Evolutionary conservation across 495 filamentous ascomycete genomes (phyloP).

Genomic region (Penicillium macrosclerotiorum): DNA sequence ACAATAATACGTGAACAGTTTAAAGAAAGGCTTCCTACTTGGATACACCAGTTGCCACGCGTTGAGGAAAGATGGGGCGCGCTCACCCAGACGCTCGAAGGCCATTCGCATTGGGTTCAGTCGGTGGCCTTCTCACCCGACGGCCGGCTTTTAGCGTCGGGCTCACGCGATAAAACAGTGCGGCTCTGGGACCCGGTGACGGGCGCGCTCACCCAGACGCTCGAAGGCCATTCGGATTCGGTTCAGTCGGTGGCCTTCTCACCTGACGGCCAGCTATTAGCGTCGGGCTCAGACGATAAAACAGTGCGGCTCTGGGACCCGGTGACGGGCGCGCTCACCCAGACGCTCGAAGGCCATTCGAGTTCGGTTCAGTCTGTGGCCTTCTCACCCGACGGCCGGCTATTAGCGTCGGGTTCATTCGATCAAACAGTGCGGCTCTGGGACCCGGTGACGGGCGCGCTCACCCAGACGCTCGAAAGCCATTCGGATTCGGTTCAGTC

Average conservation of each 20-base stretch:
- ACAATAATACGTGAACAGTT: slow-evolving; percentile 23
- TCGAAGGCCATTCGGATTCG: slow-evolving; percentile 13
- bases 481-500: slow-evolving; percentile 1
- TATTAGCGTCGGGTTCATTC: slow-evolving; percentile 15
- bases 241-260: slow-evolving; percentile 9
- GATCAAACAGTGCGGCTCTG: slow-evolving; percentile 30
- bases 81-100: slow-evolving; percentile 16
- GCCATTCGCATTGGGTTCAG: slow-evolving; percentile 10
- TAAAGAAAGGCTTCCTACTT: slow-evolving; percentile 7
- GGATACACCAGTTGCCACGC: slow-evolving; percentile 7
- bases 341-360: slow-evolving; percentile 24
- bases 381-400: slow-evolving; percentile 26
- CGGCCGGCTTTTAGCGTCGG: slow-evolving; percentile 15
- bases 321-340: not conserved
- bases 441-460: slow-evolving; percentile 15
- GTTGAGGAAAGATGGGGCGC: slow-evolving; percentile 5
- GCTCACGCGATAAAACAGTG: slow-evolving; percentile 15
- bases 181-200: slow-evolving; percentile 28
- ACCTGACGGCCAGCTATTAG: slow-evolving; percentile 9
- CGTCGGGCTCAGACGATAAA: slow-evolving; percentile 15
- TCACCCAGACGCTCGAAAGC: slow-evolving; percentile 14
- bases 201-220: too few relatives aligned
- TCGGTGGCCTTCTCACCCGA: slow-evolving; percentile 20
- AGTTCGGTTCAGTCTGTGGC: slow-evolving; percentile 16
- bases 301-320: slow-evolving; percentile 31